Base-by-base conservation (phyloP, 2,329 filamentous ascomycete species). In the Clonostachys rosea region DNA sequence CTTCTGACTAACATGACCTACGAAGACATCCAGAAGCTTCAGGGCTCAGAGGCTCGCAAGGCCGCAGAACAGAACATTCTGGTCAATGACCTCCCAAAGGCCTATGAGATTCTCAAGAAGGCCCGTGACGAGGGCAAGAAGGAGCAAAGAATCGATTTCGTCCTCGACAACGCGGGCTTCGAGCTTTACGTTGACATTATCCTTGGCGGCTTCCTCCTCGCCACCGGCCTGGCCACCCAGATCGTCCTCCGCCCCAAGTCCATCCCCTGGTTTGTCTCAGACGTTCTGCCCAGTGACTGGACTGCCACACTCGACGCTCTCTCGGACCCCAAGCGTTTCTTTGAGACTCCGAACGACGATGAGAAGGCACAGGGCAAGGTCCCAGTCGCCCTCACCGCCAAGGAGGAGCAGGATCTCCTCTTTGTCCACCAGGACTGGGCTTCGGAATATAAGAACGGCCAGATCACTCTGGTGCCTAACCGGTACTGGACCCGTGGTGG, bases 221-320 rank as follows among this genome's bases (percentile, higher is more conserved):
- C 89, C 1, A 78, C 90, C 0, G 89, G 87, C 1, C 81, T 99
- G 6, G 94, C 94, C 1, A 96, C 91, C 0, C 83, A 83, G 20
- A 78, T 99, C 13, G 84, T 97, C 17, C 78, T 99, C 10, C 91
- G 96, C 60, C 91, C 94, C 45, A 99, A 99, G 71, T 86, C 84
- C 18, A 91, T 99, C 49, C 94, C 94, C 1, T 99, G 94, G 94
- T 99, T 97, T 62, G 94, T 99, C 43, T 96, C 91, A 1, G 94
- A 99, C 59, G 94, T 97, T 5, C 69, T 96, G 11, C 91, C 92
- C 0, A 77, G 74, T 39, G 94, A 99, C 68, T 96, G 97, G 57
- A 77, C 75, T 2, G 83, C 86, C n/a, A 78, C 97, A 3, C 80
- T 99, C 45, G 83, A 80, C 52, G 89, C 87, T 5, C 78, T 99